Evolutionary conservation across 2,329 filamentous ascomycete genomes (phyloP), one percentile per base, ranked within the genome.

Genomic region (Achaetomium macrosporum): DNA sequence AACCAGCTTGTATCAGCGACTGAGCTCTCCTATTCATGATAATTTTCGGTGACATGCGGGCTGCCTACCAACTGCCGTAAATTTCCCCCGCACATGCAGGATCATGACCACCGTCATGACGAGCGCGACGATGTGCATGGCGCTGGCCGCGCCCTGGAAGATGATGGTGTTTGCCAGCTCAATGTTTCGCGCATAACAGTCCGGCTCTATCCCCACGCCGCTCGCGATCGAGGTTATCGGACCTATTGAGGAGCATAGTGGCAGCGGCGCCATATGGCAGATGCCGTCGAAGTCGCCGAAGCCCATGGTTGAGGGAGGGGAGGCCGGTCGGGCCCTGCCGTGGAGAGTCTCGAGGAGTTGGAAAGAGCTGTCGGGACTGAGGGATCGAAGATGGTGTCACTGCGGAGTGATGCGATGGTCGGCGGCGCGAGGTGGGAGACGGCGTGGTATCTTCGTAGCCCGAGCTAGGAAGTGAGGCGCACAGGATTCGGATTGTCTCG

Each of bases 81-180:
- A 99, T 73, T 99, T 99, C 64, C 89, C 92, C 63, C 93, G 83
- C 58, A 99, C 88, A 70, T 99, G 93, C 59, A 99, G 78, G 57
- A 99, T 90, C 93, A 99, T 99, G 65, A 96, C 86, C 9, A 92
- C 87, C 4, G 90, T 95, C 92, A 99, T 96, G 63, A 84, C 76
- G 55, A 99, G 76, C 13, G 92, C 89, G 53, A 87, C 75, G 61
- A 99, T 97, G 71, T 99, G 93, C 73, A 93, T 88, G 66, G 92
- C 90, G 57, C 88, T 89, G 19, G 90, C 84, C 29, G 91, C 93
- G 66, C 85, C 89, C 73, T 97, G 85, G 69, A 99, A 99, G 66
- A 99, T 99, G 73, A 97, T 92, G 39, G 93, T 99, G 74, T 99
- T 99, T 62, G 91, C 93, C 61, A 97, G 73, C 71, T 96, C 91